Conservation (phyloP, 352 stramenopile species). For the Saprolegnia parasitica region DNA sequence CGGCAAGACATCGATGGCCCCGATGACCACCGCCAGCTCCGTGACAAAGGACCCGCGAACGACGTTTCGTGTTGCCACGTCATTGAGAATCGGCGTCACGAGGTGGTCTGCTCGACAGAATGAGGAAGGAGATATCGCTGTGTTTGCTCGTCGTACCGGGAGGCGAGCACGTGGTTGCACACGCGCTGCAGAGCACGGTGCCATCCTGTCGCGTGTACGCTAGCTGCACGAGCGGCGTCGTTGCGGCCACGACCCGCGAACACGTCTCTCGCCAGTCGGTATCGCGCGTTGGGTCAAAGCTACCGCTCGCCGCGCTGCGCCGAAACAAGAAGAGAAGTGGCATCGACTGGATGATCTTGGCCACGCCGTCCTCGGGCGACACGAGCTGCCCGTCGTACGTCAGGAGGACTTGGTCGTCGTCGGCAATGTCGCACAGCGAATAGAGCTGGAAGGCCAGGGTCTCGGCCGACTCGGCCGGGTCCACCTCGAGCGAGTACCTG, state of each 20-base stretch:
- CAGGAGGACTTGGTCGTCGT: conserved; percentile 23
- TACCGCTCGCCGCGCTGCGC: neutral
- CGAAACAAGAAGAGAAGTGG: conserved; percentile 23
- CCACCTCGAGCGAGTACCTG: conserved; percentile 26
- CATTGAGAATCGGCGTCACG: neutral
- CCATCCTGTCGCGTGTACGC: conserved; percentile 3
- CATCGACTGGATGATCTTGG: neutral
- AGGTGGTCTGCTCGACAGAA: neutral
- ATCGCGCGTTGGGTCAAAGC: conserved; percentile 13
- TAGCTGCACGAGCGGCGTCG: conserved; percentile 9
- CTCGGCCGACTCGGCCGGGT: conserved; percentile 19
- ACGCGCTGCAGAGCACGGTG: conserved; percentile 6
- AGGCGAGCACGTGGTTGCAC: conserved; percentile 16
- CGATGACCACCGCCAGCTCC: conserved; percentile 46
- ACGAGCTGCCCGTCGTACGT: conserved; percentile 10
- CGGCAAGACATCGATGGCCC: conserved; percentile 38
- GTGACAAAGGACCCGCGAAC: conserved; percentile 37
- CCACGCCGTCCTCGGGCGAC: neutral
- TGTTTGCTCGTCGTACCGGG: neutral
- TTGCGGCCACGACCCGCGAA: conserved; percentile 11
- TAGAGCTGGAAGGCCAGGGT: conserved; percentile 27
- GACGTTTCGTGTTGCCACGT: conserved; percentile 1
- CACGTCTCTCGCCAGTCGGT: conserved; percentile 24
- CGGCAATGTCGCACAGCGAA: conserved; percentile 22
- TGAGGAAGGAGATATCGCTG: neutral